Conservation (phyloP, 306 rosid genomes). For the Quercus aquifolioides region DNA sequence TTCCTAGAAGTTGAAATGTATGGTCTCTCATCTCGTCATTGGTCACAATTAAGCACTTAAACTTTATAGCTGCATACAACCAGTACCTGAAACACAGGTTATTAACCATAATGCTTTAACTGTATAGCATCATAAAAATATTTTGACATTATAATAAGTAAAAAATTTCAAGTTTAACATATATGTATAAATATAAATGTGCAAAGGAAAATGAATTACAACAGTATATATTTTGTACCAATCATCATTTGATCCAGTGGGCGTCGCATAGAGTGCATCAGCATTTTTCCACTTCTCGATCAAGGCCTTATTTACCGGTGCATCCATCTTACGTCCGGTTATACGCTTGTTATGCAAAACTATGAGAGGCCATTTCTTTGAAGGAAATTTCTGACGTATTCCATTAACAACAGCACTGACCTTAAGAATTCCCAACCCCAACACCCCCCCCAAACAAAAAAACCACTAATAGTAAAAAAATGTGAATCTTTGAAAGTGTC, state of each 20-base stretch:
- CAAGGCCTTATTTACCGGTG: constrained; percentile 56
- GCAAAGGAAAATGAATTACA: constrained; percentile 3
- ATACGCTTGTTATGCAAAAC: constrained; percentile 80
- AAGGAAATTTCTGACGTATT: constrained; percentile 69
- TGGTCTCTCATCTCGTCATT: constrained; percentile 99
- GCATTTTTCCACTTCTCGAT: constrained; percentile 78
- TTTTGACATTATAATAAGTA: background rate
- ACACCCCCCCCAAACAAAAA: constrained; percentile 4
- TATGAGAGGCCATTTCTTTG: constrained; percentile 82
- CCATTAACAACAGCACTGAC: constrained; percentile 72
- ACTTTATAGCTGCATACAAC: constrained; percentile 97
- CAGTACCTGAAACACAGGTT: constrained; percentile 86
- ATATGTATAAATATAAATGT: background rate
- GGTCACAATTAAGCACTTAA: constrained; percentile 82
- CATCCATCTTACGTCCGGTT: constrained; percentile 65
- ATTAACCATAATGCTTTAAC: constrained; percentile 27
- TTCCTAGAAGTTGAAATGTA: constrained; percentile 85
- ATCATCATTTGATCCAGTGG: constrained; percentile 88
- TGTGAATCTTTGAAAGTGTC: background rate
- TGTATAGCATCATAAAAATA: constrained; percentile 12
- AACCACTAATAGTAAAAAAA: constrained; percentile 1
- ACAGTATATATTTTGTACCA: constrained; percentile 55
- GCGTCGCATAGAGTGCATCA: constrained; percentile 83
- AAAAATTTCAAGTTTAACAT: background rate
- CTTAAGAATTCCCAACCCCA: constrained; percentile 34